Base-by-base conservation (phyloP, 305 asterid species). In the Solanum chacoense region DNA sequence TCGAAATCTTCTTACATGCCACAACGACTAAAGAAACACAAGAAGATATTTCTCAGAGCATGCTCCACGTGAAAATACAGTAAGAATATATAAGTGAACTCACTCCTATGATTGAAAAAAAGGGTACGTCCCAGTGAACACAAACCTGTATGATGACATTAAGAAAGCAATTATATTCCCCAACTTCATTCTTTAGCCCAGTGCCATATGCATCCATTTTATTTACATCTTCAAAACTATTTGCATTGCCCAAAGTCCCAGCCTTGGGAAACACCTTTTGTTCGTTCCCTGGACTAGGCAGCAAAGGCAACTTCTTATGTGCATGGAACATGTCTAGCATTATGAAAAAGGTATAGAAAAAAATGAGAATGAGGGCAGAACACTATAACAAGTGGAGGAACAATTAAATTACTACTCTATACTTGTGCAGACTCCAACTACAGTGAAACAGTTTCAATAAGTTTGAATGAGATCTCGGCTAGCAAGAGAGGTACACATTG, bases 81-180 rank as follows among this genome's bases (percentile, higher is more conserved):
- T 80, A 36, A 38, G 72, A 63, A 86, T 67, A 88, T 50, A n/a
- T 6, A 28, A n/a, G 55, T 63, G 80, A 71, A 45, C 79, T 34
- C 50, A 40, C 35, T 73, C 67, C 88, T 74, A 38, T 18, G 18
- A 32, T 38, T 29, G 50, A 22, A 79, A 36, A 28, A 87, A 26
- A 28, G 88, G 7, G 87, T 14, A 79, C 63, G 18, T 87, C 65
- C 34, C 80, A 89, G 87, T 75, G 79, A 80, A 63, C 42, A 88
- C 94, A 84, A 90, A 97, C 99, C 99, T 97, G 99, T 88, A 97
- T 97, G 90, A 97, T 96, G 92, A 97, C 99, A 93, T 96, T 96
- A 29, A 97, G 95, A 90, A 97, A 97, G 90, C 99, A 97, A 90
- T 97, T 97, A 88, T 96, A 96, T 94, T 97, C 98, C 36, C 99